Percentiles rank a stretch among this genome's conserved stretches.
Evolutionary conservation across 2,329 filamentous ascomycete species (phyloP).

Genomic region (Pyrenochaeta sp.): DNA sequence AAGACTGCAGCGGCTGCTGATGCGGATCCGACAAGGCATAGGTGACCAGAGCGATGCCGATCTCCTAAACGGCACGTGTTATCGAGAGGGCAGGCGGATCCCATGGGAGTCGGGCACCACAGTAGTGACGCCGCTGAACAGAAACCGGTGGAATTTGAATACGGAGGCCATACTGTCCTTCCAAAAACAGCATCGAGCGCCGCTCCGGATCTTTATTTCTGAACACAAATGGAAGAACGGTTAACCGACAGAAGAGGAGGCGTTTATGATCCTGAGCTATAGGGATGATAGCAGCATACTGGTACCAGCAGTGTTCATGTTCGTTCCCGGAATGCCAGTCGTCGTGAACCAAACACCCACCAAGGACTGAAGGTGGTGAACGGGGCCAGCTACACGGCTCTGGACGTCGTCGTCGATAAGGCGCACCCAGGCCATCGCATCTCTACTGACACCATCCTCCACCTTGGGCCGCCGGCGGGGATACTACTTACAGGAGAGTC

Average conservation of each 20-base stretch:
- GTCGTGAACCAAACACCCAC: constrained; percentile 8
- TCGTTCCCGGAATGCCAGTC: constrained; percentile 7
- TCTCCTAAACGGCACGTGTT: constrained; percentile 1
- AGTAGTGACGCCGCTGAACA: constrained; percentile 8
- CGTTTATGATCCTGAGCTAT: constrained; percentile 11
- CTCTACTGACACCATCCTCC: constrained; percentile 2
- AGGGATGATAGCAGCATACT: constrained; percentile 5
- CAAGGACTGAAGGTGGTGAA: constrained; percentile 11
- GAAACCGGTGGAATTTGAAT: constrained; percentile 11
- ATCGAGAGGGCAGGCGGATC: constrained; percentile 3
- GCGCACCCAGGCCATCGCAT: constrained; percentile 9
- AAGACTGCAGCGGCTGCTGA: constrained; percentile 1
- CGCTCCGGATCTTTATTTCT: constrained; percentile 8
- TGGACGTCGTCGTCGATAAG: constrained; percentile 8
- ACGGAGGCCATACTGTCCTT: constrained; percentile 9
- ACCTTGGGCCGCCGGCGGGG: background rate
- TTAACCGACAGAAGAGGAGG: constrained; percentile 12
- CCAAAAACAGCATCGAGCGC: constrained; percentile 5
- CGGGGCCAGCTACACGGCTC: constrained; percentile 4
- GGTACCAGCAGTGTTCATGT: constrained; percentile 6
- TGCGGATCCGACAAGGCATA: constrained; percentile 1
- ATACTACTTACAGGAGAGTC: constrained; percentile 8
- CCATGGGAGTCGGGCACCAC: constrained; percentile 6
- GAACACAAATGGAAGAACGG: constrained; percentile 10
- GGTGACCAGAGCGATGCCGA: background rate